Base-by-base conservation (phyloP, 345 rosid species). In the Aethionema arabicum region DNA sequence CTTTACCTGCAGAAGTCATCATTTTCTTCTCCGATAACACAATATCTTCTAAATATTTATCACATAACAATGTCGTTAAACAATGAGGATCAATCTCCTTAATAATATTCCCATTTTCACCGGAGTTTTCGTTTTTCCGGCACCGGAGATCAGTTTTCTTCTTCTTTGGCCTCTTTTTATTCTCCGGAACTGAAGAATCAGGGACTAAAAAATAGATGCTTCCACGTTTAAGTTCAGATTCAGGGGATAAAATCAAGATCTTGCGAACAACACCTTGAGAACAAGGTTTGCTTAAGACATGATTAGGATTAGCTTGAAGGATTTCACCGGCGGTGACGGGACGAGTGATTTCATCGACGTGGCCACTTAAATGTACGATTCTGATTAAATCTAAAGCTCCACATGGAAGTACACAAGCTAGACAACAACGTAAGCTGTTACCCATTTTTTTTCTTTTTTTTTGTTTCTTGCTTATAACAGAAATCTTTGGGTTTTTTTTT, bases 311-410 rank as follows among this genome's bases (percentile, higher is more conserved):
- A 5, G 88, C 85, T 55, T 76, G 32, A 37, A 92, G 91, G 67
- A 92, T 68, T 78, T 89, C 96, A 0, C 78, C 83, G 14, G 98
- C 96, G 7, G 95, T 89, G 74, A 87, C 53, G 0, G 91, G 88
- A 15, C 79, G 70, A 1, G 95, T 82, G 4, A 87, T 81, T 47
- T 92, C 98, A 15, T 92, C 93, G 10, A 89, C 87, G 64, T 72
- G 66, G 68, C 98, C 96, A 45, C 81, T 84, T 57, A 92, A 66
- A 72, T 90, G 99, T 67, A 93, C 97, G 68, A 93, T 79, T 4
- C 99, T 80, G 74, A 90, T 90, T 79, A 93, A 76, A 56, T 93
- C 99, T 49, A 93, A 82, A 43, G 97, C 99, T 50, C 97, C 99
- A 63, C 92, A 90, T 1, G 99, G 96, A 74, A 90, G 88, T 52